Percentiles rank a stretch among this genome's conserved stretches.
Evolutionary conservation across 2,329 filamentous ascomycete species (phyloP).

Genomic region (Exophiala sp.): DNA sequence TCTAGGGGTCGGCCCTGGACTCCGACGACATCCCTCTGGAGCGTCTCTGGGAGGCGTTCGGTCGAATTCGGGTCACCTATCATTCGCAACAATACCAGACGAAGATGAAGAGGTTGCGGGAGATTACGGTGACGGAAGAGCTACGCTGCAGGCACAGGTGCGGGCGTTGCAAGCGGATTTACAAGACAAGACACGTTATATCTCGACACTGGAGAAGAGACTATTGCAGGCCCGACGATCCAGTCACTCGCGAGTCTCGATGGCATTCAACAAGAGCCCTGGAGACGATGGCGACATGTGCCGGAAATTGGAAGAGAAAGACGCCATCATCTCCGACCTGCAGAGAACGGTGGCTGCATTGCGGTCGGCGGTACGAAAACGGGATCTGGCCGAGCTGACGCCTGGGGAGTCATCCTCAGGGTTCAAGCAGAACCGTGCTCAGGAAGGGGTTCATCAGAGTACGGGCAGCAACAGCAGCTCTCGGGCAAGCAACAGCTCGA

Average conservation of each 20-base stretch:
- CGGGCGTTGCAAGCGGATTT: conserved; percentile 90
- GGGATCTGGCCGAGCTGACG: conserved; percentile 67
- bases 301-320: conserved; percentile 91
- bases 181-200: conserved; percentile 94
- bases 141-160: conserved; percentile 77
- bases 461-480: conserved; percentile 32
- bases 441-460: conserved; percentile 27
- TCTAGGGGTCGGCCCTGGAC: conserved; percentile 43
- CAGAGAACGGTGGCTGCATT: conserved; percentile 87
- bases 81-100: conserved; percentile 35
- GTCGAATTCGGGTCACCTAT: conserved; percentile 31
- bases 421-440: conserved; percentile 29
- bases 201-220: conserved; percentile 85
- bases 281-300: conserved; percentile 71
- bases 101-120: conserved; percentile 65
- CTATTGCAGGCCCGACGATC: conserved; percentile 83
- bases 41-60: conserved; percentile 52
- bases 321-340: conserved; percentile 87
- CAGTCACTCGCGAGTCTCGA: conserved; percentile 80
- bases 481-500: conserved; percentile 26
- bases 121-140: conserved; percentile 80
- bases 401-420: conserved; percentile 35
- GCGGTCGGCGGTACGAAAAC: conserved; percentile 74
- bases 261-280: conserved; percentile 63
- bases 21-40: conserved; percentile 62